phyloP scores from a whole-genome alignment of 1,284 basidiomycete species.

The Uromyces viciae-fabae region DNA sequence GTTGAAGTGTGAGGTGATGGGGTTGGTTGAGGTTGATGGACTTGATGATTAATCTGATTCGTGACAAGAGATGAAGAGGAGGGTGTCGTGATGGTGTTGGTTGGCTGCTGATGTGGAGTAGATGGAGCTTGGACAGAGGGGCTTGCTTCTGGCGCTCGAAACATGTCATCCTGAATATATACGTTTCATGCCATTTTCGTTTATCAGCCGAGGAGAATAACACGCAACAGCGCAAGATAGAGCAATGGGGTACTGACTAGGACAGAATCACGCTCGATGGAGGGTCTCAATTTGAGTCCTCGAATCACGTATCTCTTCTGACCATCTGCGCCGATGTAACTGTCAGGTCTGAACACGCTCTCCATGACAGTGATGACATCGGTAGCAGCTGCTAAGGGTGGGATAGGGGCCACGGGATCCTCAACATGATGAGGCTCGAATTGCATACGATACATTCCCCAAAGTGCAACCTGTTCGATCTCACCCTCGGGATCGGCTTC shows the following conservation, averaged over 20 bases:
- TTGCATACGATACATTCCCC: slow-evolving; percentile 46
- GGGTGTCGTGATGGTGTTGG: slow-evolving; percentile 22
- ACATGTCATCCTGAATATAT: slow-evolving; percentile 42
- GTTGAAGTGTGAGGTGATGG: neutral
- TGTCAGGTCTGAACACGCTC: slow-evolving; percentile 44
- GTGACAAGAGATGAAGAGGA: slow-evolving; percentile 25
- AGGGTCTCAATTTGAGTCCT: slow-evolving; percentile 38
- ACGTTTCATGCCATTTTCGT: neutral
- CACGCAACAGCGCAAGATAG: neutral
- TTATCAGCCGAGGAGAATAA: neutral
- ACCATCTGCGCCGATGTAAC: slow-evolving; percentile 39
- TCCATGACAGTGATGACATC: slow-evolving; percentile 46
- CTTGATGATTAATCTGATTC: slow-evolving; percentile 22
- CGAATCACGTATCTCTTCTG: slow-evolving; percentile 44
- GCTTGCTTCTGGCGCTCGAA: slow-evolving; percentile 34
- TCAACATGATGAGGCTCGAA: slow-evolving; percentile 42
- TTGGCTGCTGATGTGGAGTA: slow-evolving; percentile 32
- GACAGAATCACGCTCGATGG: slow-evolving; percentile 34
- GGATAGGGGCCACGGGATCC: slow-evolving; percentile 34
- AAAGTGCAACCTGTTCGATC: slow-evolving; percentile 45
- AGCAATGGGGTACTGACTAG: slow-evolving; percentile 4
- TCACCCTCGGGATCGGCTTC: slow-evolving; percentile 44
- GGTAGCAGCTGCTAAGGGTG: slow-evolving; percentile 41
- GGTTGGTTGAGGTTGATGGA: slow-evolving; percentile 13
- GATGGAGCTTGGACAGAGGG: slow-evolving; percentile 19